Percentiles rank a stretch among this genome's conserved stretches.
phyloP scores from a whole-genome alignment of 192 early-diverging fungal genomes.

The Umbelopsis sp. region DNA sequence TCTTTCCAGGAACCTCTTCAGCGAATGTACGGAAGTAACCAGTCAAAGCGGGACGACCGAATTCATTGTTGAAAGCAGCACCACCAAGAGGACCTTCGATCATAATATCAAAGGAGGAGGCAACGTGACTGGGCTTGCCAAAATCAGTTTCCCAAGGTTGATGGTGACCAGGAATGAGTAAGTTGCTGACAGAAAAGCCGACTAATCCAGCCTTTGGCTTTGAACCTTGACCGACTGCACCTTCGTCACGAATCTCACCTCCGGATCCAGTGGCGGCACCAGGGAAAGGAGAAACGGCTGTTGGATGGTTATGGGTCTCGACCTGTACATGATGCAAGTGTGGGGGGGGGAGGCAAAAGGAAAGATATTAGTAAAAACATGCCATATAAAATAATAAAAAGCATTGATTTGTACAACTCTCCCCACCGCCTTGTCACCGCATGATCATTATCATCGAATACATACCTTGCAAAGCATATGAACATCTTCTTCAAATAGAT shows the following conservation, averaged over 20 bases:
- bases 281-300: conserved; percentile 97
- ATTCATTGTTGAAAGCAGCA: conserved; percentile 99
- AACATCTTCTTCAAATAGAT: conserved; percentile 64
- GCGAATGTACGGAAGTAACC: conserved; percentile 98
- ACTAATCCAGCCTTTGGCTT: conserved; percentile 94
- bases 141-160: conserved; percentile 94
- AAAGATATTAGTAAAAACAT: neutral
- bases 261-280: conserved; percentile 98
- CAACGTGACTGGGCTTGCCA: conserved; percentile 88
- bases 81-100: conserved; percentile 96
- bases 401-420: too few relatives aligned
- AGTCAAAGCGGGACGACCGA: conserved; percentile 91
- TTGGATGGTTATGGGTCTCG: conserved; percentile 99
- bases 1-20: conserved; percentile 56
- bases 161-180: conserved; percentile 85
- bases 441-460: too few relatives aligned
- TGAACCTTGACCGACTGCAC: conserved; percentile 94
- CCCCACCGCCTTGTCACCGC: too few relatives aligned
- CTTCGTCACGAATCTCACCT: conserved; percentile 99
- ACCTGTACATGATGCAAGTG: too few relatives aligned
- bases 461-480: conserved; percentile 85
- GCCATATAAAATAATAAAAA: too few relatives aligned
- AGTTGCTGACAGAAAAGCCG: conserved; percentile 95
- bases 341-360: neutral
- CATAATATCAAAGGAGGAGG: conserved; percentile 96